Evolutionary conservation across 225 moss, liverwort and hornwort genomes (phyloP).

Genomic region (Physcomitrium patens): DNA sequence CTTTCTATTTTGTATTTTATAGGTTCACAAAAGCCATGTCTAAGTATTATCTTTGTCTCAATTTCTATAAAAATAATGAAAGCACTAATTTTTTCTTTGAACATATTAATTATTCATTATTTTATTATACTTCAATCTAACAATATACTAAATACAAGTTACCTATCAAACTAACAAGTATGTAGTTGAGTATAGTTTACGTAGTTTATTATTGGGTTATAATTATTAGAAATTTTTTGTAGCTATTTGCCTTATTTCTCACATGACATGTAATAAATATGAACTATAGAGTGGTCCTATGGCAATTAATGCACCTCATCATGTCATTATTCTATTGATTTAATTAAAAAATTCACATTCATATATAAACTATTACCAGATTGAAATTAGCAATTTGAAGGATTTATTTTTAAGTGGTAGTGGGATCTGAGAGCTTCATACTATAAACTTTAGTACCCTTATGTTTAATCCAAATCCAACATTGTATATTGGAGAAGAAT

Average conservation of each 20-base stretch:
- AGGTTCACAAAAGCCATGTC: too few species aligned
- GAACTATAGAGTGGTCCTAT: background rate
- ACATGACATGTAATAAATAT: background rate
- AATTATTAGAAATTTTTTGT: constrained; percentile 25
- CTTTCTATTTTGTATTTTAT: too few species aligned
- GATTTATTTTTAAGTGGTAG: too few species aligned
- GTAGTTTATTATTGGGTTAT: constrained; percentile 9
- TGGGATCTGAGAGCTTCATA: too few species aligned
- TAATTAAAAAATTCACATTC: background rate
- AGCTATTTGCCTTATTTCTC: constrained; percentile 6
- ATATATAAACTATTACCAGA: too few species aligned
- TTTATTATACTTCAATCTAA: background rate
- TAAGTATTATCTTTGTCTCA: too few species aligned
- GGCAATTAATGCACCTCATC: constrained; percentile 13
- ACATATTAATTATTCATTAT: background rate
- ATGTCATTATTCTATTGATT: constrained; percentile 1
- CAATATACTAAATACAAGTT: background rate
- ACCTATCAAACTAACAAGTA: background rate
- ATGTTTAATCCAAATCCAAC: too few species aligned
- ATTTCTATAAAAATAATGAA: too few species aligned
- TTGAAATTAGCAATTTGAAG: too few species aligned
- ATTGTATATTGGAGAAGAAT: too few species aligned
- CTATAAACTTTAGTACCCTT: too few species aligned
- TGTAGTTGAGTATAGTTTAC: constrained; percentile 1
- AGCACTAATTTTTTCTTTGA: too few species aligned